Evolutionary conservation across 1,139 yeast genomes (phyloP).

Genomic region (Yamadazyma buinensis): DNA sequence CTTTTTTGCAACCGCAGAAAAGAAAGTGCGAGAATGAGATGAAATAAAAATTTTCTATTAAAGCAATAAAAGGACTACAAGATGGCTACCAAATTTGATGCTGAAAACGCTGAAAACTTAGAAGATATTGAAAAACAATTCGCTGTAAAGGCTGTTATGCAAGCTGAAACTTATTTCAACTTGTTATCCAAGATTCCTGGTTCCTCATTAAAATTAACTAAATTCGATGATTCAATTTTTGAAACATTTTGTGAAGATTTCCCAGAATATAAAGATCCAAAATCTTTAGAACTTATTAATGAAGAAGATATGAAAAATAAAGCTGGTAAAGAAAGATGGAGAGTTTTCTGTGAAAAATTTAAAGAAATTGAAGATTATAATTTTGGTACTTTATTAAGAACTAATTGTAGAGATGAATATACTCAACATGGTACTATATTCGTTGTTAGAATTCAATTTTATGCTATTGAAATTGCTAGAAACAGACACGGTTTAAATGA

Average conservation of each 20-base stretch:
- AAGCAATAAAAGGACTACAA: too few relatives aligned
- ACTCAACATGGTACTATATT: constrained; percentile 82
- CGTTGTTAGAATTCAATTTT: constrained; percentile 89
- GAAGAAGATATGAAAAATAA: constrained; percentile 84
- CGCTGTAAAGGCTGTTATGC: constrained; percentile 96
- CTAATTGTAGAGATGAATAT: constrained; percentile 67
- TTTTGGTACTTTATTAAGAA: constrained; percentile 89
- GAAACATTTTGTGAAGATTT: constrained; percentile 64
- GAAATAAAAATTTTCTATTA: not conserved
- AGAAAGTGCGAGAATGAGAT: not conserved
- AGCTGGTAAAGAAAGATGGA: constrained; percentile 86
- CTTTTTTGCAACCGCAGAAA: not conserved
- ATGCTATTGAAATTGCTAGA: constrained; percentile 92
- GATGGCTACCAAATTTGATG: constrained; percentile 37
- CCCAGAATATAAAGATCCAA: constrained; percentile 75
- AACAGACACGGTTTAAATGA: constrained; percentile 88
- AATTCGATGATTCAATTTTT: constrained; percentile 79
- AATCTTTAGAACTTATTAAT: constrained; percentile 50
- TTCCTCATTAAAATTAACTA: constrained; percentile 71
- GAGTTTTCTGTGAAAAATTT: constrained; percentile 78
- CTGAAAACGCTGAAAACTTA: constrained; percentile 56
- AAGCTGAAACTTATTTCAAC: constrained; percentile 92
- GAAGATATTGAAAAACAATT: constrained; percentile 88
- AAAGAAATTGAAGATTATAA: constrained; percentile 87
- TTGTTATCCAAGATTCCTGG: constrained; percentile 74